Evolutionary conservation across 192 early-diverging fungal species (phyloP).

Genomic region (Coemansia sp.): DNA sequence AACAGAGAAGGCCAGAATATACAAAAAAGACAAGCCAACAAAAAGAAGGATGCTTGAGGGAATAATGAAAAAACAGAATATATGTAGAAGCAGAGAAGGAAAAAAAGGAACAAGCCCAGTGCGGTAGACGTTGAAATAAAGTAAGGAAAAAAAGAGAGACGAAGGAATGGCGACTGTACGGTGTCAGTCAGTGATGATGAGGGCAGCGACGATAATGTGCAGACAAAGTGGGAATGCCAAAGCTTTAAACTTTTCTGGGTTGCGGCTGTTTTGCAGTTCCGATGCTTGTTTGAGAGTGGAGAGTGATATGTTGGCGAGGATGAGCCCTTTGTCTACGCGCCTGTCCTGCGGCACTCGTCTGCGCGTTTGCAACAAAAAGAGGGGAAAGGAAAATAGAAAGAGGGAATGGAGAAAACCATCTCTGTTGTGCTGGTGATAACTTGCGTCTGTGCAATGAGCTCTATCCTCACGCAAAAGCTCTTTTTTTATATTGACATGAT

Average conservation of each 20-base stretch:
- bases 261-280: slow-evolving; percentile 3
- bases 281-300: background rate
- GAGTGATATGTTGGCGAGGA: too few relatives aligned
- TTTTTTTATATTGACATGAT: too few relatives aligned
- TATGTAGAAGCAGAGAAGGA: slow-evolving; percentile 7
- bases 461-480: too few relatives aligned
- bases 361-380: too few relatives aligned
- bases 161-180: background rate
- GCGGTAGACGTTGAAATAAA: background rate
- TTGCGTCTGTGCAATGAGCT: too few relatives aligned
- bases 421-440: too few relatives aligned
- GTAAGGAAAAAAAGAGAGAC: slow-evolving; percentile 10
- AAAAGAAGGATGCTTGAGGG: slow-evolving; percentile 1
- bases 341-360: too few relatives aligned
- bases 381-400: too few relatives aligned
- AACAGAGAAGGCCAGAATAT: slow-evolving; percentile 1
- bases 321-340: too few relatives aligned
- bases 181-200: background rate
- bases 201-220: slow-evolving; percentile 11
- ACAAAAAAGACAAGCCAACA: background rate
- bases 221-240: slow-evolving; percentile 8
- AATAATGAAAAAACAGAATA: background rate
- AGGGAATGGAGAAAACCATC: too few relatives aligned
- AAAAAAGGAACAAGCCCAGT: background rate
- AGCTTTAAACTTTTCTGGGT: slow-evolving; percentile 38